Evolutionary conservation across 495 filamentous ascomycete species (phyloP).

Genomic region (Penicillium robsamsonii): DNA sequence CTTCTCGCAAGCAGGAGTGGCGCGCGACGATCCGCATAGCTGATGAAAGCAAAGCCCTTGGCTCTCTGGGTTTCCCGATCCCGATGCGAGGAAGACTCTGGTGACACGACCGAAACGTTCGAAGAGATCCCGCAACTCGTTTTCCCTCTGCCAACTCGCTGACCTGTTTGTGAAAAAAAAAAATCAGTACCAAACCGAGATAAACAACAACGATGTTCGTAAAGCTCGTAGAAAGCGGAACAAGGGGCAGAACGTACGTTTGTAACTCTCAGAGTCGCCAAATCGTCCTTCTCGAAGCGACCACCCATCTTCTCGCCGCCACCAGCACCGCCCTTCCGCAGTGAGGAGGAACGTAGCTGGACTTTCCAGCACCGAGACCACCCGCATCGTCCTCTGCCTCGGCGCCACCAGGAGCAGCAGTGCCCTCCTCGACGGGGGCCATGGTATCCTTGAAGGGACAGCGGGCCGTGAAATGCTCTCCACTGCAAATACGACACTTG

Average conservation of each 20-base stretch:
- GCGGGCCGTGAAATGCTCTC: conserved; percentile 96
- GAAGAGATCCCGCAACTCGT: conserved; percentile 94
- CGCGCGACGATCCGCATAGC: conserved; percentile 82
- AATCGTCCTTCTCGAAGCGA: conserved; percentile 93
- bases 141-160: conserved; percentile 96
- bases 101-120: conserved; percentile 95
- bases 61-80: conserved; percentile 91
- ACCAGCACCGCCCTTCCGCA: conserved; percentile 67
- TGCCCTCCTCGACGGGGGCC: conserved; percentile 67
- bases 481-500: conserved; percentile 97
- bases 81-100: conserved; percentile 93
- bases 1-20: conserved; percentile 88
- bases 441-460: conserved; percentile 87
- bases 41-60: conserved; percentile 98
- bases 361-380: conserved; percentile 63
- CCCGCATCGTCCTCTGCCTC: conserved; percentile 54
- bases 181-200: conserved; percentile 13
- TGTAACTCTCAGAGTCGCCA: conserved; percentile 93
- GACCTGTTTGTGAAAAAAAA: conserved; percentile 54
- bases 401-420: conserved; percentile 53
- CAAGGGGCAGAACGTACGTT: conserved; percentile 65
- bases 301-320: conserved; percentile 87
- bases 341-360: conserved; percentile 90
- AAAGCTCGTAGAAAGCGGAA: neutral
- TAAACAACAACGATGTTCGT: conserved; percentile 3